These are phyloP conservation scores for Neofusicoccum ribis DNA, from an alignment of 2,329 filamentous ascomycete species.

Conservation along the genomic window DNA sequence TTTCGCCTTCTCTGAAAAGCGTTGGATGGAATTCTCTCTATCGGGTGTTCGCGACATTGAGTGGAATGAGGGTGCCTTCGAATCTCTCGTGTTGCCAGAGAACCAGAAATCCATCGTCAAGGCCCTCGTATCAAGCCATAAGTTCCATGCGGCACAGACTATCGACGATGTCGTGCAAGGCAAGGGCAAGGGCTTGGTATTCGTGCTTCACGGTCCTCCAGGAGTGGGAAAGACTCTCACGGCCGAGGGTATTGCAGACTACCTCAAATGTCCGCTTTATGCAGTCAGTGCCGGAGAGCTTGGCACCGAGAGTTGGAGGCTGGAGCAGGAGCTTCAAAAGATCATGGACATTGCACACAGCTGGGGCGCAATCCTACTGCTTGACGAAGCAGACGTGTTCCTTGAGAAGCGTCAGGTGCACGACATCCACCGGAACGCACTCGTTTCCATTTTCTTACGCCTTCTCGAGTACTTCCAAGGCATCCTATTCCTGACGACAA, in stretches of 20 bases:
- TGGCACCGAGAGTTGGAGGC: constrained; percentile 70
- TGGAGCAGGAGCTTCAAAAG: constrained; percentile 77
- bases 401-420: constrained; percentile 80
- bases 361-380: constrained; percentile 81
- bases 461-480: constrained; percentile 75
- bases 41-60: constrained; percentile 76
- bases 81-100: constrained; percentile 70
- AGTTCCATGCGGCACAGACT: constrained; percentile 75
- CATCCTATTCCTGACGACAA: constrained; percentile 43
- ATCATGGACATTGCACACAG: constrained; percentile 83
- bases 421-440: constrained; percentile 80
- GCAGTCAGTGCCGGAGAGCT: constrained; percentile 81
- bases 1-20: constrained; percentile 83
- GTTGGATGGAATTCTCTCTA: constrained; percentile 86
- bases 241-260: constrained; percentile 80
- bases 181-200: constrained; percentile 82
- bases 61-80: constrained; percentile 82
- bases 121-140: constrained; percentile 80
- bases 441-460: constrained; percentile 84
- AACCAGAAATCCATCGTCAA: constrained; percentile 68
- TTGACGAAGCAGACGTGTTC: constrained; percentile 68
- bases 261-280: constrained; percentile 79
- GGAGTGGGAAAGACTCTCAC: constrained; percentile 89
- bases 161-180: constrained; percentile 73
- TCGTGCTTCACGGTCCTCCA: constrained; percentile 79